phyloP scores from a whole-genome alignment of 1,139 yeast species.

The Pneumocystis carinii region DNA sequence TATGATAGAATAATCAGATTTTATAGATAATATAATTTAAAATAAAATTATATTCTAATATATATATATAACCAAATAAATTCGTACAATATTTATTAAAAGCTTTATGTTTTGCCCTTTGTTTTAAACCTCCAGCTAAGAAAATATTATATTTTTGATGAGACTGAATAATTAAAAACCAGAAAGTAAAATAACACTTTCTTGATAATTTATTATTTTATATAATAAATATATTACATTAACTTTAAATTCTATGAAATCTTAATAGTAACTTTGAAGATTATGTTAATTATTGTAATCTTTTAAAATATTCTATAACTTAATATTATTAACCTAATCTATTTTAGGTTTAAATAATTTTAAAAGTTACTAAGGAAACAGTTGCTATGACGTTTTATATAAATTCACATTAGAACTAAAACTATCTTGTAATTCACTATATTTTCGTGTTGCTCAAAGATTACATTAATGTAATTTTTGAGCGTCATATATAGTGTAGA shows the following conservation, averaged over 20 bases:
- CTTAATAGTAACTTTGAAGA: no score
- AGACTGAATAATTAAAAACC: not conserved
- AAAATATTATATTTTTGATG: not conserved
- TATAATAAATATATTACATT: not conserved
- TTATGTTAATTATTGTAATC: no score
- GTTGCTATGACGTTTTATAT: not conserved
- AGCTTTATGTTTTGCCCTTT: no score
- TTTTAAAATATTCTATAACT: no score
- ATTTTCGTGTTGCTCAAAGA: not conserved
- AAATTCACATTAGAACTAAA: not conserved
- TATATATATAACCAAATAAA: no score
- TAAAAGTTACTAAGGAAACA: not conserved
- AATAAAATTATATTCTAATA: no score
- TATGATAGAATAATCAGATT: no score
- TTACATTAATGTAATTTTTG: not conserved
- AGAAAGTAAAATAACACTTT: not conserved
- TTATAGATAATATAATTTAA: no score
- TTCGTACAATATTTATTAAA: no score
- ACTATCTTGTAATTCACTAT: not conserved
- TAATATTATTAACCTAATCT: not conserved
- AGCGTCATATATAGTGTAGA: not conserved
- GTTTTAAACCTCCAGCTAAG: no score
- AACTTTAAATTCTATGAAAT: no score
- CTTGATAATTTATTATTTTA: not conserved
- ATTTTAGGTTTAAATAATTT: not conserved